Evolutionary conservation across 1,284 basidiomycete species (phyloP), one percentile per base, ranked within the genome.

Genomic region (Nidula niveotomentosa): DNA sequence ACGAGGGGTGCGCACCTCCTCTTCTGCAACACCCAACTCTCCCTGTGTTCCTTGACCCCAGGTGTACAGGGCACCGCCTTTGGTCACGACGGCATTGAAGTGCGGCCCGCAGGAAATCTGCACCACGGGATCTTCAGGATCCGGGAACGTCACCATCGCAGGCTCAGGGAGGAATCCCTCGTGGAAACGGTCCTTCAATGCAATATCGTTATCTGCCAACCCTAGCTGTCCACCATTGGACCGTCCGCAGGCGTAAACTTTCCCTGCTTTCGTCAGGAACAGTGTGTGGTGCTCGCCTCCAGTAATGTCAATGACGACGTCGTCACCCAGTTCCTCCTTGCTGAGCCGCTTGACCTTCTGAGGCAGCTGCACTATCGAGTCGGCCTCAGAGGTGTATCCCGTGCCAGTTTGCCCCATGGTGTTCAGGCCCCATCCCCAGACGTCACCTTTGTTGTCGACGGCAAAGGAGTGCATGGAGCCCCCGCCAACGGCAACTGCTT

Each of bases 341-440:
- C 78, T 79, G 10, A 98, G 79, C 1, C 81, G 76, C 36, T 80
- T 74, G 37, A 98, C 86, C 48, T 79, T 78, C 54, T 81, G 83
- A 1, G 96, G 95, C 1, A 83, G 74, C 48, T 83, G 80, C 46
- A 97, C 80, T 57, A 88, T 67, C 55, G 79, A 74, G 54, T 78
- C 77, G 17, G 76, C 78, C 4, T 72, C 68, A 34, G 76, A 77
- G 15, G 61, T 56, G 55, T 79, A 72, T 2, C 77, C 78, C 0
- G 76, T 78, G 13, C 78, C 78, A 10, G 70, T 71, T 62, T 80
- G 78, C 30, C 78, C 78, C 75, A 77, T 77, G 54, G 65, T 88
- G 72, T 98, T 97, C 57, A 96, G 77, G 23, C 95, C 95, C 95
- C 95, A 98, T 2, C 86, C 93, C 81, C 86, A 96, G 3, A 95